These are phyloP conservation scores for Candida chilensis DNA, from an alignment of 805 yeast genomes.

Conservation along the genomic window DNA sequence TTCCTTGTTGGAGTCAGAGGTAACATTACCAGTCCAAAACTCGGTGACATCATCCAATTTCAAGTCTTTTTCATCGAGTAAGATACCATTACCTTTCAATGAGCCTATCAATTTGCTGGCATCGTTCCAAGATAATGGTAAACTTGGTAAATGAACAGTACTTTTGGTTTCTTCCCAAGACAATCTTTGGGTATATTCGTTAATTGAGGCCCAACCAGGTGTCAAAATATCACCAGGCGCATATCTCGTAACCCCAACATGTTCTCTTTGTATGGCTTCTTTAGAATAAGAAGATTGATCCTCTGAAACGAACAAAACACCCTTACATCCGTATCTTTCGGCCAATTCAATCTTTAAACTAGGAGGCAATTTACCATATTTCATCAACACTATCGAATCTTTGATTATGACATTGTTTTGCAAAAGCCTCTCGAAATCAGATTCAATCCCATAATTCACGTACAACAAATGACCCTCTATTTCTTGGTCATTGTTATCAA, in stretches of 20 bases:
- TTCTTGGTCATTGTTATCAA: constrained; percentile 38
- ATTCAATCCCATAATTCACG: constrained; percentile 54
- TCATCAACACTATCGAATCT: constrained; percentile 48
- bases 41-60: constrained; percentile 10
- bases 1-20: constrained; percentile 5
- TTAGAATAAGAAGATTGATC: constrained; percentile 20
- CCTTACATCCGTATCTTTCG: constrained; percentile 46
- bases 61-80: constrained; percentile 7
- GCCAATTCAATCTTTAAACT: constrained; percentile 50
- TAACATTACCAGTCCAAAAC: constrained; percentile 33
- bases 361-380: constrained; percentile 43
- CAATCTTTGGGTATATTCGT: constrained; percentile 25
- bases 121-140: constrained; percentile 73
- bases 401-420: constrained; percentile 25
- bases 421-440: constrained; percentile 39
- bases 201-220: constrained; percentile 62
- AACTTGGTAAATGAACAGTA: constrained; percentile 65
- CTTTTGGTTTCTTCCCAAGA: constrained; percentile 36
- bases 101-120: constrained; percentile 27
- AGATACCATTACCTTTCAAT: constrained; percentile 10
- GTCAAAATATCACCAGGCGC: constrained; percentile 73
- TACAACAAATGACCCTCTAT: constrained; percentile 46
- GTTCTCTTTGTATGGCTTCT: constrained; percentile 40
- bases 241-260: constrained; percentile 49
- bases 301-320: constrained; percentile 52